A percentile compares a stretch with the other conserved stretches of the same genome.
Evolutionary conservation across 2,329 filamentous ascomycete species (phyloP).

Genomic region (Mycosphaerelloides madeirae): DNA sequence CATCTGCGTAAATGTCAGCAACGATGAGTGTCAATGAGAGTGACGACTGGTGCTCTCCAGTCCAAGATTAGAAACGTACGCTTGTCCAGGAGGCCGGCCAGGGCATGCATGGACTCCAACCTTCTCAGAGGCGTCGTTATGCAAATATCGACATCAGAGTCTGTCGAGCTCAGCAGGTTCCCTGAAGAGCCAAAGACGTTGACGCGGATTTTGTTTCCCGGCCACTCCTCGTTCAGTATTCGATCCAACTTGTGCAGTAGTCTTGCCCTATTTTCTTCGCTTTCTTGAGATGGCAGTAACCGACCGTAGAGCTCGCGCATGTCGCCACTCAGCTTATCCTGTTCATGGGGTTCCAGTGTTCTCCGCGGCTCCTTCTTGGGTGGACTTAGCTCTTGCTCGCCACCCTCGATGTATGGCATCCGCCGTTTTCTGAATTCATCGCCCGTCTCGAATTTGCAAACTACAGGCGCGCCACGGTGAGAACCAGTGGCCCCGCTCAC

Average conservation of each 20-base stretch:
- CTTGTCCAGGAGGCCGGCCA: conserved; percentile 70
- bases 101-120: conserved; percentile 81
- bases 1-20: conserved; percentile 55
- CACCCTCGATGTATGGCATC: conserved; percentile 79
- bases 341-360: conserved; percentile 66
- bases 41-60: background rate
- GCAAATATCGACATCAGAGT: conserved; percentile 97
- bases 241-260: conserved; percentile 84
- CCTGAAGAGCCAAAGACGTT: conserved; percentile 97
- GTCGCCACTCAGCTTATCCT: conserved; percentile 69
- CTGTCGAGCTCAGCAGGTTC: conserved; percentile 87
- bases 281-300: conserved; percentile 75
- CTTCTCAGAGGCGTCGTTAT: conserved; percentile 88
- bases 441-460: conserved; percentile 83
- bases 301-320: conserved; percentile 81
- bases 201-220: conserved; percentile 81
- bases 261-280: conserved; percentile 67
- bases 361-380: conserved; percentile 65
- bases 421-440: conserved; percentile 75
- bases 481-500: conserved; percentile 56
- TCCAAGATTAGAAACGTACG: background rate
- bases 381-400: conserved; percentile 71
- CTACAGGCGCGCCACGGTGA: conserved; percentile 58
- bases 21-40: background rate
- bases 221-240: conserved; percentile 87